Evolutionary conservation across 495 filamentous ascomycete species (phyloP).

Genomic region (Durotheca rogersii): DNA sequence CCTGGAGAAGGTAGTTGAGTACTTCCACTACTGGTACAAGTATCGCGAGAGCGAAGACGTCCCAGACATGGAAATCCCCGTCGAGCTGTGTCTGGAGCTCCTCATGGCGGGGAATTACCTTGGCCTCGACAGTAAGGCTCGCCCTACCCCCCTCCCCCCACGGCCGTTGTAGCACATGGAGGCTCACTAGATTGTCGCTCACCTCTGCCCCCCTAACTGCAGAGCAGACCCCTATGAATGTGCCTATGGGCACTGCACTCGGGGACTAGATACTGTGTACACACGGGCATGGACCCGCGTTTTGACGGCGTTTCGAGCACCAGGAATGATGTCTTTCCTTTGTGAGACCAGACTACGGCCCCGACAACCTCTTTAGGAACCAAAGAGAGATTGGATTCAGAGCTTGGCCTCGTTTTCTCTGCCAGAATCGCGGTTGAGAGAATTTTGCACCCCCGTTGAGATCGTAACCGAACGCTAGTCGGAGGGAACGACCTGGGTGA

Average conservation of each 20-base stretch:
- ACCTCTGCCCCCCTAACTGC: no score
- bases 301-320: no score
- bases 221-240: conserved; percentile 28
- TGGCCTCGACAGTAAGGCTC: conserved; percentile 42
- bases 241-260: no score
- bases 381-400: background rate
- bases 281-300: no score
- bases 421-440: background rate
- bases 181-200: conserved; percentile 1
- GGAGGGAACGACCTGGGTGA: no score
- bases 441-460: no score
- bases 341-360: no score
- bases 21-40: conserved; percentile 87
- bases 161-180: conserved; percentile 1
- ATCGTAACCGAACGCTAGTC: no score
- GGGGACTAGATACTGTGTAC: no score
- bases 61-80: conserved; percentile 83
- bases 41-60: conserved; percentile 74
- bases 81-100: conserved; percentile 75
- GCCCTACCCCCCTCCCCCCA: background rate
- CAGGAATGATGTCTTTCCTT: no score
- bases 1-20: conserved; percentile 88
- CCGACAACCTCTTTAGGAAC: background rate
- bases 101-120: conserved; percentile 79
- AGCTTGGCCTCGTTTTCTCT: no score